These are phyloP conservation scores for Arabidopsis thaliana DNA, from an alignment of 345 rosid genomes.

Conservation along the genomic window DNA sequence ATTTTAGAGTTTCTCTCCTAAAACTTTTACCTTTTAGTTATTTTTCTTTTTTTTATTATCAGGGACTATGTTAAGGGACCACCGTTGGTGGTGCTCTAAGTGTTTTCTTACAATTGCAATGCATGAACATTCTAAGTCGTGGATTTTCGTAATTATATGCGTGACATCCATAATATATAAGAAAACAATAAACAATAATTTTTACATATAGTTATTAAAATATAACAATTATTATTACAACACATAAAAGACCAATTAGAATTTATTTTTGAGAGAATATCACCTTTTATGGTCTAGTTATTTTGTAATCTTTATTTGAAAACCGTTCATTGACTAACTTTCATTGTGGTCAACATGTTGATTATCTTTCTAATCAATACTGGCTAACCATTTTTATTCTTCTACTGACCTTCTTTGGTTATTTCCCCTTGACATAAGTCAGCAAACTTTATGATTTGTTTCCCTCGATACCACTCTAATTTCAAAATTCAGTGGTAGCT, in stretches of 20 bases:
- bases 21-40: too few relatives aligned
- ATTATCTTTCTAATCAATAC: slow-evolving; percentile 17
- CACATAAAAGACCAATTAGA: not conserved
- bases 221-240: not conserved
- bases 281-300: not conserved
- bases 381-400: not conserved
- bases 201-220: not conserved
- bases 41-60: too few relatives aligned
- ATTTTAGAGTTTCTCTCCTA: too few relatives aligned
- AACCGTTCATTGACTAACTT: not conserved
- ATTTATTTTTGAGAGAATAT: not conserved
- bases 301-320: not conserved
- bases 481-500: not conserved
- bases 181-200: not conserved
- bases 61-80: too few relatives aligned
- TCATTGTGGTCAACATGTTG: not conserved
- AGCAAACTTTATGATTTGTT: not conserved
- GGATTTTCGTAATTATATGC: slow-evolving; percentile 1
- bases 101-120: slow-evolving; percentile 24
- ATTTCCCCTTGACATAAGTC: not conserved
- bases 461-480: not conserved
- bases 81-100: not conserved
- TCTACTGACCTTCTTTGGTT: not conserved
- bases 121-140: slow-evolving; percentile 27
- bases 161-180: slow-evolving; percentile 6